Conservation (phyloP, 371 early-diverging fungal genomes). For the Syncephalis plumigaleata region DNA sequence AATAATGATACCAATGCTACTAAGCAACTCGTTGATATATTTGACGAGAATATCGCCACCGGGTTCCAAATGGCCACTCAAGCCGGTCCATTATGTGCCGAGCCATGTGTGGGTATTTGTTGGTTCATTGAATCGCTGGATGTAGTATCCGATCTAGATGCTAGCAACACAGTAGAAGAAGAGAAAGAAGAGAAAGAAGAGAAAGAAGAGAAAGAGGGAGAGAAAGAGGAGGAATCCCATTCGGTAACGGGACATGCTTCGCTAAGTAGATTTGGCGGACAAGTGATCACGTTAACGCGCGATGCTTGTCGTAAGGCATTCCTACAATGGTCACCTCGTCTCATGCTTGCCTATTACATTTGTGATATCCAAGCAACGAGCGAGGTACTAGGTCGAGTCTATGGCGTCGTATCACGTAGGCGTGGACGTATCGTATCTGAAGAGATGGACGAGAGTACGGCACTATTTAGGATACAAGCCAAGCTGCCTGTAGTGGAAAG, state of each 20-base stretch:
- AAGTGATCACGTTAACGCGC: constrained; percentile 71
- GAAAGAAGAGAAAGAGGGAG: too few relatives aligned
- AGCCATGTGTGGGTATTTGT: constrained; percentile 82
- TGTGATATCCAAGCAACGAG: constrained; percentile 90
- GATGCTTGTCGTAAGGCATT: constrained; percentile 75
- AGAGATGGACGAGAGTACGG: constrained; percentile 89
- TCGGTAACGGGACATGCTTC: neutral
- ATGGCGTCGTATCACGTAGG: constrained; percentile 76
- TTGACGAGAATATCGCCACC: constrained; percentile 63
- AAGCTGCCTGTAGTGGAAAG: constrained; percentile 94
- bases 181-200: too few relatives aligned
- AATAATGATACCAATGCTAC: constrained; percentile 1
- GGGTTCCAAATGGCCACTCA: constrained; percentile 91
- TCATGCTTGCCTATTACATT: constrained; percentile 86
- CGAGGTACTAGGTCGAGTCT: constrained; percentile 90
- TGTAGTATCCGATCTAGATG: constrained; percentile 11
- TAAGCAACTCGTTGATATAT: constrained; percentile 16
- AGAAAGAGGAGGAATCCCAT: constrained; percentile 6
- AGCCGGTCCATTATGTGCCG: constrained; percentile 85
- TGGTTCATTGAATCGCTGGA: constrained; percentile 63
- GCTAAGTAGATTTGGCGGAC: constrained; percentile 26
- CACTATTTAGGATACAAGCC: constrained; percentile 83
- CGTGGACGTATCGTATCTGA: constrained; percentile 80
- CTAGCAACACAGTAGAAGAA: constrained; percentile 2
- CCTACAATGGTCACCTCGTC: constrained; percentile 83